Evolutionary conservation across 208 protist genomes (phyloP).

Genomic region (Trypanosoma congolense): DNA sequence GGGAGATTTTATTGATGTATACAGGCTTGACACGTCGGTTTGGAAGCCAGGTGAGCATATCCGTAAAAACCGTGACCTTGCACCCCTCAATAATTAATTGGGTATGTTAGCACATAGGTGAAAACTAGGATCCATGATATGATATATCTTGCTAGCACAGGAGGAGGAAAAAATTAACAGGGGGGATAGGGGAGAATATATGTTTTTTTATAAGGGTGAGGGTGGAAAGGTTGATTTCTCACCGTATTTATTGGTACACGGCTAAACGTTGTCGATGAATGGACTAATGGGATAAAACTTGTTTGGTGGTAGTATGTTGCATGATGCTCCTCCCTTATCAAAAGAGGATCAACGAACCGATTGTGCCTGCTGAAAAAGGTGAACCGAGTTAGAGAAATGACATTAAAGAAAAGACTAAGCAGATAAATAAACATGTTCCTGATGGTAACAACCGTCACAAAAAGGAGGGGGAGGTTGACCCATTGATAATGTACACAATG

Average conservation of each 20-base stretch:
- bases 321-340: too few relatives aligned
- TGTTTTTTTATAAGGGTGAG: too few relatives aligned
- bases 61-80: conserved; percentile 80
- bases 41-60: conserved; percentile 74
- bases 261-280: too few relatives aligned
- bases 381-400: not conserved
- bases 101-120: not conserved
- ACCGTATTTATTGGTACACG: too few relatives aligned
- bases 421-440: not conserved
- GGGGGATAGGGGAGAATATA: too few relatives aligned
- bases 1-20: conserved; percentile 88
- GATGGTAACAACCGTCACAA: not conserved
- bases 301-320: too few relatives aligned
- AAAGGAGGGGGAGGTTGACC: not conserved
- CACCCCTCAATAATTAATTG: not conserved
- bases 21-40: conserved; percentile 70
- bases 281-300: too few relatives aligned
- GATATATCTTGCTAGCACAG: too few relatives aligned
- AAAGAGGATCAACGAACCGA: not conserved
- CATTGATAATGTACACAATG: too few relatives aligned
- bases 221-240: too few relatives aligned
- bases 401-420: not conserved
- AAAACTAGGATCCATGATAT: not conserved
- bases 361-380: not conserved
- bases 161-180: too few relatives aligned